Evolutionary conservation across 805 yeast genomes (phyloP).

Genomic region (Vanderwaltozyma polyspora): DNA sequence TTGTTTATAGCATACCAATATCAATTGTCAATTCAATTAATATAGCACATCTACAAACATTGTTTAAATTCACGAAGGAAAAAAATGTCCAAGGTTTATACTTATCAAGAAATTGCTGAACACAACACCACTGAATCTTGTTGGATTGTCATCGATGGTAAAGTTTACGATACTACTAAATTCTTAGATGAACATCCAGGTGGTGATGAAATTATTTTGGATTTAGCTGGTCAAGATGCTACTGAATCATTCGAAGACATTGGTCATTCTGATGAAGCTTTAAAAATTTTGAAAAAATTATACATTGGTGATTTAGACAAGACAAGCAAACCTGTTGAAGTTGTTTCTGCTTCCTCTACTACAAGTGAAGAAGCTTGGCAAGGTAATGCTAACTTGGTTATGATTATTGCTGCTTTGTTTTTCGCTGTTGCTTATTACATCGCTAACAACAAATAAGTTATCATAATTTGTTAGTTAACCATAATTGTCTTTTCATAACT

Average conservation of each 20-base stretch:
- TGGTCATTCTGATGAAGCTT: constrained; percentile 96
- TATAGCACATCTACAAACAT: too few species aligned
- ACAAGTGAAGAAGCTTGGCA: constrained; percentile 40
- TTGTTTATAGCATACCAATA: too few species aligned
- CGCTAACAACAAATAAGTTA: constrained; percentile 14
- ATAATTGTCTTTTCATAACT: too few species aligned
- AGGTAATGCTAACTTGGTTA: constrained; percentile 64
- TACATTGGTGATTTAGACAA: constrained; percentile 74
- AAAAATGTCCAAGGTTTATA: constrained; percentile 40
- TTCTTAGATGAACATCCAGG: constrained; percentile 55
- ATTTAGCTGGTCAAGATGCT: constrained; percentile 75
- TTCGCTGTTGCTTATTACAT: constrained; percentile 21
- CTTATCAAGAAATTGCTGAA: constrained; percentile 54
- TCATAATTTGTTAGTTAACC: too few species aligned
- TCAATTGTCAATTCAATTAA: too few species aligned
- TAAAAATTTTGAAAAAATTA: constrained; percentile 56
- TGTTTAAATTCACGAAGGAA: too few species aligned
- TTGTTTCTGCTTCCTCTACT: constrained; percentile 12
- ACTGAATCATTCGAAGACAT: constrained; percentile 79
- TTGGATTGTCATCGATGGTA: constrained; percentile 77
- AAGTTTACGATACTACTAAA: constrained; percentile 73
- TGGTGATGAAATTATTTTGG: constrained; percentile 71
- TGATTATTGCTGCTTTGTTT: constrained; percentile 54
- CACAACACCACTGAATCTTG: constrained; percentile 70
- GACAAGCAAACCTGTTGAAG: constrained; percentile 30